Evolutionary conservation across 306 rosid species (phyloP).

Genomic region (Elaeagnus macrophylla): DNA sequence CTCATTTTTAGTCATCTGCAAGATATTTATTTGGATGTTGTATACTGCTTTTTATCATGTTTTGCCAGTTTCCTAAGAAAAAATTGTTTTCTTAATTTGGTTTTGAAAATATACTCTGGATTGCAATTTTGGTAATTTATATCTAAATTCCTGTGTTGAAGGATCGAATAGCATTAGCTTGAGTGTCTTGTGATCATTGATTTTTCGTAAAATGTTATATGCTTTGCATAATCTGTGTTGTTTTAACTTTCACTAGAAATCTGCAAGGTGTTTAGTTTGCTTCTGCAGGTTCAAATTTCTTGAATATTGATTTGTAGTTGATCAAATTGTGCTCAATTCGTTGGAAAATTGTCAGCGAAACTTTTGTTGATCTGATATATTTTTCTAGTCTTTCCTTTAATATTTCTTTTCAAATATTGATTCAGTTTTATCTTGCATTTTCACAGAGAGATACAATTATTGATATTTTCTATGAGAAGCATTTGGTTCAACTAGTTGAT

Average conservation of each 20-base stretch:
- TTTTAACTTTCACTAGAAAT: slow-evolving; percentile 18
- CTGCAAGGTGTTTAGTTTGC: slow-evolving; percentile 26
- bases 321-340: slow-evolving; percentile 43
- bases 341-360: slow-evolving; percentile 48
- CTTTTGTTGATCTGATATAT: slow-evolving; percentile 28
- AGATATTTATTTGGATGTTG: too few species aligned
- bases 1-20: too few species aligned
- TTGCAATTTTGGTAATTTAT: too few species aligned
- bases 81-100: too few species aligned
- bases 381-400: slow-evolving; percentile 14
- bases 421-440: slow-evolving; percentile 20
- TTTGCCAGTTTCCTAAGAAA: too few species aligned
- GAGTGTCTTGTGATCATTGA: too few species aligned
- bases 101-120: too few species aligned
- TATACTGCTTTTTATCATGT: too few species aligned
- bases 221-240: not conserved
- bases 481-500: slow-evolving; percentile 70
- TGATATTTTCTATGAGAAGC: slow-evolving; percentile 88
- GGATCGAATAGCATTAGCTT: too few species aligned
- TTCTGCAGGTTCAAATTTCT: slow-evolving; percentile 36
- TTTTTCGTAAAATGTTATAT: too few species aligned
- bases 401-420: slow-evolving; percentile 9
- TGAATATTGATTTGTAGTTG: slow-evolving; percentile 43
- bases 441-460: slow-evolving; percentile 75
- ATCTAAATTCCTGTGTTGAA: too few species aligned